Evolutionary conservation across 768 basidiomycete genomes (phyloP).

Genomic region (Boletus huronensis): DNA sequence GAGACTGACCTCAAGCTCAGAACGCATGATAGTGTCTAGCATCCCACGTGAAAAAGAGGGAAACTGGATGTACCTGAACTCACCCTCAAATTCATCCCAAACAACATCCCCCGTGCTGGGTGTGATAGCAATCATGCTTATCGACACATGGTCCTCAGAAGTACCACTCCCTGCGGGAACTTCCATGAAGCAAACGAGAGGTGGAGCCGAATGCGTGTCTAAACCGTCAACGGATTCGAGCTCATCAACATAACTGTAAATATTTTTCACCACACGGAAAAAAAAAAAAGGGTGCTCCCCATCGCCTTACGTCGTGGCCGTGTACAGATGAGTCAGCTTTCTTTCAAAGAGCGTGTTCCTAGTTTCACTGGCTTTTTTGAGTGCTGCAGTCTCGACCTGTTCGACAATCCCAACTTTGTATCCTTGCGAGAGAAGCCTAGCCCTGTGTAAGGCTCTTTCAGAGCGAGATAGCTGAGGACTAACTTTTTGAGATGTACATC

Average conservation of each 20-base stretch:
- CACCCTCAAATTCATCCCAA: constrained; percentile 90
- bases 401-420: constrained; percentile 81
- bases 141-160: constrained; percentile 36
- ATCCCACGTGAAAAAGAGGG: constrained; percentile 4
- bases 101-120: constrained; percentile 90
- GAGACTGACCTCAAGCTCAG: constrained; percentile 74
- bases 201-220: constrained; percentile 56
- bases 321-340: constrained; percentile 74
- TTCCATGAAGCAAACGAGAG: constrained; percentile 75
- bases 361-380: constrained; percentile 81
- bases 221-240: constrained; percentile 64
- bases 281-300: background rate
- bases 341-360: constrained; percentile 71
- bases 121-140: constrained; percentile 76
- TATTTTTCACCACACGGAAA: constrained; percentile 8
- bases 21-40: constrained; percentile 76
- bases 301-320: constrained; percentile 73
- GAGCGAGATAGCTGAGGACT: constrained; percentile 6
- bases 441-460: background rate
- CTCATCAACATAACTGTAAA: constrained; percentile 74
- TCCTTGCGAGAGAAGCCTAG: constrained; percentile 70
- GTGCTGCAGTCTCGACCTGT: constrained; percentile 83
- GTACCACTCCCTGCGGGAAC: constrained; percentile 8
- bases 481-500: constrained; percentile 77
- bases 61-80: background rate